Percentiles rank a stretch among this genome's conserved stretches.
Conservation (phyloP, 2,329 filamentous ascomycete species). For the Penicillium concentricum region DNA sequence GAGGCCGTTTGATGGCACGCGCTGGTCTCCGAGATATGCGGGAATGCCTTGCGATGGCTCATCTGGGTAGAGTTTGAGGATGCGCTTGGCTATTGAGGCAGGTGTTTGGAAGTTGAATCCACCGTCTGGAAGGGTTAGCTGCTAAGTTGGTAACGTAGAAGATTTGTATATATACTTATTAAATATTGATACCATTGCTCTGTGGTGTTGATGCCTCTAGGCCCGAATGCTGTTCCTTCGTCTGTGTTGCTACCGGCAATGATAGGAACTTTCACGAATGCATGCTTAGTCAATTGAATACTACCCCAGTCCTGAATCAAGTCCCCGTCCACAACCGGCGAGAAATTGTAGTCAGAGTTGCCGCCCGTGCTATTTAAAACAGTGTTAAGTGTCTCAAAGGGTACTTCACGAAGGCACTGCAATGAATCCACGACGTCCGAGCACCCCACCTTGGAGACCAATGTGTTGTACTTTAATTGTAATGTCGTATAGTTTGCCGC, state of each 20-base stretch:
- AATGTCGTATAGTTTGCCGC: slow-evolving; percentile 40
- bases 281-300: slow-evolving; percentile 55
- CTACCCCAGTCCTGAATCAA: slow-evolving; percentile 55
- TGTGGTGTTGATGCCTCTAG: slow-evolving; percentile 55
- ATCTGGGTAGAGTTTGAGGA: slow-evolving; percentile 55
- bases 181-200: slow-evolving; percentile 51
- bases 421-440: slow-evolving; percentile 56
- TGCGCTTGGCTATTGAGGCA: slow-evolving; percentile 33
- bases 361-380: slow-evolving; percentile 48
- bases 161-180: slow-evolving; percentile 20
- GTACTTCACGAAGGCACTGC: slow-evolving; percentile 62
- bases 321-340: slow-evolving; percentile 56
- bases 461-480: slow-evolving; percentile 57
- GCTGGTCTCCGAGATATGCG: slow-evolving; percentile 36
- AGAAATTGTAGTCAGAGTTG: slow-evolving; percentile 34
- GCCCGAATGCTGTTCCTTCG: slow-evolving; percentile 61
- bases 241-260: slow-evolving; percentile 65
- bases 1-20: slow-evolving; percentile 40
- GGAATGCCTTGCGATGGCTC: slow-evolving; percentile 52
- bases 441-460: slow-evolving; percentile 63
- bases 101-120: slow-evolving; percentile 23
- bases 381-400: slow-evolving; percentile 59
- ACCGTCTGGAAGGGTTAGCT: slow-evolving; percentile 24
- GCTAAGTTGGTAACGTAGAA: background rate
- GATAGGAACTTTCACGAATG: slow-evolving; percentile 64